phyloP scores from a whole-genome alignment of 768 basidiomycete genomes.

The Boletus reticuloceps region DNA sequence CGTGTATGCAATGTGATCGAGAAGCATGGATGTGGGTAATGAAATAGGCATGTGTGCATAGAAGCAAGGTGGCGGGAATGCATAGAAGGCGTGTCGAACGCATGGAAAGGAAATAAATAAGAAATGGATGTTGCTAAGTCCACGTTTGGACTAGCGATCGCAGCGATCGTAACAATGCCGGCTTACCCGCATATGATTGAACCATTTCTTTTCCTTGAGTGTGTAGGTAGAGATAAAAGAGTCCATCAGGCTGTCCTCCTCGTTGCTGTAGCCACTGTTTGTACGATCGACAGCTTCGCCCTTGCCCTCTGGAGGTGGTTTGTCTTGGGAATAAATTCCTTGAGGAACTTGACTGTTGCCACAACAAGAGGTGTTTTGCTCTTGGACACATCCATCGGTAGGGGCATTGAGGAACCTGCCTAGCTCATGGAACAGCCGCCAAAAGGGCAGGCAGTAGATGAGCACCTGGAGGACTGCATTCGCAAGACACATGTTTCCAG shows the following conservation, averaged over 20 bases:
- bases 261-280: slow-evolving; percentile 28
- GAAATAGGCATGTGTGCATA: too few species aligned
- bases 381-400: slow-evolving; percentile 25
- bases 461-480: slow-evolving; percentile 92
- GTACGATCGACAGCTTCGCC: slow-evolving; percentile 41
- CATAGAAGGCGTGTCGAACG: too few species aligned
- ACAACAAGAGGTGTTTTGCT: slow-evolving; percentile 56
- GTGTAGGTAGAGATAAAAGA: slow-evolving; percentile 74
- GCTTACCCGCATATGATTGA: slow-evolving; percentile 87
- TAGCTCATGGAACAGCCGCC: slow-evolving; percentile 70
- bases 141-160: too few species aligned
- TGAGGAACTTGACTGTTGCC: slow-evolving; percentile 70
- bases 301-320: slow-evolving; percentile 28
- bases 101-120: too few species aligned
- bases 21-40: too few species aligned
- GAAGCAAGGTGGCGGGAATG: too few species aligned
- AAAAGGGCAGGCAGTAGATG: slow-evolving; percentile 87
- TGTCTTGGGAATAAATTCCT: slow-evolving; percentile 56
- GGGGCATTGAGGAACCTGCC: slow-evolving; percentile 46
- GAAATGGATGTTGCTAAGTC: too few species aligned
- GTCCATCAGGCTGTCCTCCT: slow-evolving; percentile 50
- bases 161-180: too few species aligned
- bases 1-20: too few species aligned
- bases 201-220: slow-evolving; percentile 89
- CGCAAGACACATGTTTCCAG: slow-evolving; percentile 97